Percentiles rank a stretch among this genome's conserved stretches.
Conservation (phyloP, 768 basidiomycete species). For the Lactifluus hygrophoroides region DNA sequence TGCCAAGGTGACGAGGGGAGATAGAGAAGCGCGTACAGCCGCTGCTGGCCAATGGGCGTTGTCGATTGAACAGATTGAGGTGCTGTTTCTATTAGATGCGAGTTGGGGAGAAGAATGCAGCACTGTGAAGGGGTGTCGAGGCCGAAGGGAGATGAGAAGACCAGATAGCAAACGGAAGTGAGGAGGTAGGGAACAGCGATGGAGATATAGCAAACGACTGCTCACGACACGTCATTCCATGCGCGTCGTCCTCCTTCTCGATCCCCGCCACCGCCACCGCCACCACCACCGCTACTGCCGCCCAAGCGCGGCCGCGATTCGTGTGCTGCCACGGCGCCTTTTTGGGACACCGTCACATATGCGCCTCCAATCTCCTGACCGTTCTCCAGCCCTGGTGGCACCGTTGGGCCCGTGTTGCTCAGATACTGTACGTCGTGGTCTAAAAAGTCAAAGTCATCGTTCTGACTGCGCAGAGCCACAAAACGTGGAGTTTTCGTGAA, state of each 20-base stretch:
- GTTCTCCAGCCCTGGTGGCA: constrained; percentile 57
- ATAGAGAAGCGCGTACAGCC: background rate
- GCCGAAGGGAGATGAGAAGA: background rate
- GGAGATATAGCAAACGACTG: background rate
- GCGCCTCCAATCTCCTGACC: constrained; percentile 65
- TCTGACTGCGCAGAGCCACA: constrained; percentile 68
- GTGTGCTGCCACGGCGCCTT: constrained; percentile 47
- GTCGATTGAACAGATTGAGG: constrained; percentile 2
- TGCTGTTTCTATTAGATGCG: constrained; percentile 10
- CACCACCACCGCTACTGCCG: too few species aligned
- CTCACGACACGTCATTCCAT: constrained; percentile 14
- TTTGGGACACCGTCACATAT: constrained; percentile 79
- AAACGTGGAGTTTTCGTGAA: constrained; percentile 86
- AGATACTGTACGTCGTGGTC: constrained; percentile 39
- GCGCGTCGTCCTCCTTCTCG: constrained; percentile 11
- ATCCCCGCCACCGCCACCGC: too few species aligned
- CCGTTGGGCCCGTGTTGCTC: constrained; percentile 33
- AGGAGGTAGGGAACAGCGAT: background rate
- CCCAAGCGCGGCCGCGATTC: constrained; percentile 23
- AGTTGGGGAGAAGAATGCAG: constrained; percentile 8
- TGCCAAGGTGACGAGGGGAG: too few species aligned
- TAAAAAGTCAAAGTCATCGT: constrained; percentile 64
- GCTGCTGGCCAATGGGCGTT: background rate
- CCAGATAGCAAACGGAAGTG: background rate
- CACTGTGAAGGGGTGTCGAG: constrained; percentile 1